phyloP scores from a whole-genome alignment of 345 rosid genomes.

The rapeseed (Brassica napus) region Da-Ae NC_063449.1:44327001-44327500 shows the following conservation, averaged over 20 bases:
- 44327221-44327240: constrained; percentile 96
- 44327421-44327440: constrained; percentile 93
- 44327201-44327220: constrained; percentile 97
- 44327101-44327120: constrained; percentile 20
- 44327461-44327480: constrained; percentile 86
- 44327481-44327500: constrained; percentile 83
- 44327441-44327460: constrained; percentile 87
- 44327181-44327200: constrained; percentile 94
- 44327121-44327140: not conserved
- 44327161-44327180: constrained; percentile 64
- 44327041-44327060: constrained; percentile 92
- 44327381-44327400: constrained; percentile 11
- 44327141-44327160: not conserved
- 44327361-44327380: constrained; percentile 25
- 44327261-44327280: constrained; percentile 97
- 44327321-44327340: constrained; percentile 19
- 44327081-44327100: constrained; percentile 96
- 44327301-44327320: not conserved
- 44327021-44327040: constrained; percentile 95
- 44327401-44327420: constrained; percentile 79
- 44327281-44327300: constrained; percentile 44
- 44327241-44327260: constrained; percentile 97
- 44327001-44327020: constrained; percentile 82
- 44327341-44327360: not conserved
- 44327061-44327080: constrained; percentile 89